Evolutionary conservation across 1,284 basidiomycete genomes (phyloP).

Genomic region (Athelia psychrophila): DNA sequence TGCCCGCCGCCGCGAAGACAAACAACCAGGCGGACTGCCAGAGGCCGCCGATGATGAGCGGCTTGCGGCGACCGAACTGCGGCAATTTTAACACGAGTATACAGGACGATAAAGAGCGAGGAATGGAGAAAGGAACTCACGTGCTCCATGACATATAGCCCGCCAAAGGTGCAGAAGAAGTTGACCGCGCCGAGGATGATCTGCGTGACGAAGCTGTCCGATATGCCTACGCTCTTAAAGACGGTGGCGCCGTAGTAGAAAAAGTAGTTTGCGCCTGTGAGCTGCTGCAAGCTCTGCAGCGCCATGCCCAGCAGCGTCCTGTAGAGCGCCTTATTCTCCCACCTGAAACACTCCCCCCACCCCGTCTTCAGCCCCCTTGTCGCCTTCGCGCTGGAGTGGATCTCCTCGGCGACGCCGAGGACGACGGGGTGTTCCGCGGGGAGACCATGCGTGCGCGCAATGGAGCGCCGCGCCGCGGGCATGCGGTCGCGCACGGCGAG

Average conservation of each 20-base stretch:
- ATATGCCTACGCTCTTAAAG: constrained; percentile 66
- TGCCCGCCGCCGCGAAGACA: constrained; percentile 75
- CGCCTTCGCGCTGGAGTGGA: constrained; percentile 43
- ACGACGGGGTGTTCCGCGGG: constrained; percentile 40
- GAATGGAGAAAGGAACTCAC: too few species aligned
- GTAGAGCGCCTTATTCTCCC: constrained; percentile 53
- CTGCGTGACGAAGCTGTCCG: constrained; percentile 68
- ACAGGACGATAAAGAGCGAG: not conserved
- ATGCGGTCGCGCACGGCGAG: constrained; percentile 45
- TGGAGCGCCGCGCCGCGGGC: constrained; percentile 49
- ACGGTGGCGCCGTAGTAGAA: constrained; percentile 74
- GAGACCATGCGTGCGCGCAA: constrained; percentile 59
- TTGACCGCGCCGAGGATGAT: constrained; percentile 74
- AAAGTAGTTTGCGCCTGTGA: constrained; percentile 72
- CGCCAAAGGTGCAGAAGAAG: constrained; percentile 67
- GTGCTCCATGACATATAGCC: constrained; percentile 68
- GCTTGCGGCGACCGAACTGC: constrained; percentile 58
- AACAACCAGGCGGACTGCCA: constrained; percentile 80
- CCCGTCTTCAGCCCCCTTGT: constrained; percentile 44
- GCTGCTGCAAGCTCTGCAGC: constrained; percentile 73
- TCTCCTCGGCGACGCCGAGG: constrained; percentile 49
- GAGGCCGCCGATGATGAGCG: constrained; percentile 65
- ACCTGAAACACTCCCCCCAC: constrained; percentile 63
- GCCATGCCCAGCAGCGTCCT: constrained; percentile 64
- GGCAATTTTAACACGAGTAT: constrained; percentile 2